Conservation (phyloP, 768 basidiomycete genomes). For the Trametes meyenii region DNA sequence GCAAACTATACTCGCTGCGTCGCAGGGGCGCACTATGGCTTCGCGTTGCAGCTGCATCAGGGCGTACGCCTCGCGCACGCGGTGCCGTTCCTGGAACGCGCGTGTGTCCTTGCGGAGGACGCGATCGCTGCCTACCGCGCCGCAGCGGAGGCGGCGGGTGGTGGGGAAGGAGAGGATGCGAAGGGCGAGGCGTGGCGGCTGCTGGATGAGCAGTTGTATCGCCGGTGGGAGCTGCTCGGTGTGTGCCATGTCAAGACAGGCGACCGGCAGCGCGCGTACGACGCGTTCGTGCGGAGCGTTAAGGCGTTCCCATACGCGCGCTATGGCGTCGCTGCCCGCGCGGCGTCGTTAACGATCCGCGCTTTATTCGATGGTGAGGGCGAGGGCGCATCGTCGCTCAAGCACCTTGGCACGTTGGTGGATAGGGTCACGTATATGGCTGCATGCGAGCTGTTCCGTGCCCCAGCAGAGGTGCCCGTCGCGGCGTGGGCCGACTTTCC, state of each 20-base stretch:
- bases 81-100: conserved; percentile 65
- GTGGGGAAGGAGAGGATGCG: conserved; percentile 22
- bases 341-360: conserved; percentile 33
- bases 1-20: conserved; percentile 69
- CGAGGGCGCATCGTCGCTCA: conserved; percentile 39
- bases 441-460: conserved; percentile 62
- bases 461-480: conserved; percentile 41
- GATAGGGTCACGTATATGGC: conserved; percentile 71
- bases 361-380: conserved; percentile 39
- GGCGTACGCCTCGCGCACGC: conserved; percentile 62
- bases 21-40: conserved; percentile 71
- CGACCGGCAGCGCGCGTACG: conserved; percentile 70
- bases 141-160: not conserved
- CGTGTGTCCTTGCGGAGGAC: conserved; percentile 55
- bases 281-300: conserved; percentile 56
- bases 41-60: conserved; percentile 73
- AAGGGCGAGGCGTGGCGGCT: conserved; percentile 53
- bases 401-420: conserved; percentile 61
- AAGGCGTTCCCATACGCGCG: conserved; percentile 53
- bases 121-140: conserved; percentile 35
- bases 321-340: conserved; percentile 41
- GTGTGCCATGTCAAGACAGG: conserved; percentile 79
- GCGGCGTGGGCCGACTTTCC: conserved; percentile 42
- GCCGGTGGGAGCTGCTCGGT: conserved; percentile 81
- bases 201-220: conserved; percentile 64